Evolutionary conservation across 2,329 filamentous ascomycete genomes (phyloP), one percentile per base, ranked within the genome.

Genomic region (Acrocalymma vagum): DNA sequence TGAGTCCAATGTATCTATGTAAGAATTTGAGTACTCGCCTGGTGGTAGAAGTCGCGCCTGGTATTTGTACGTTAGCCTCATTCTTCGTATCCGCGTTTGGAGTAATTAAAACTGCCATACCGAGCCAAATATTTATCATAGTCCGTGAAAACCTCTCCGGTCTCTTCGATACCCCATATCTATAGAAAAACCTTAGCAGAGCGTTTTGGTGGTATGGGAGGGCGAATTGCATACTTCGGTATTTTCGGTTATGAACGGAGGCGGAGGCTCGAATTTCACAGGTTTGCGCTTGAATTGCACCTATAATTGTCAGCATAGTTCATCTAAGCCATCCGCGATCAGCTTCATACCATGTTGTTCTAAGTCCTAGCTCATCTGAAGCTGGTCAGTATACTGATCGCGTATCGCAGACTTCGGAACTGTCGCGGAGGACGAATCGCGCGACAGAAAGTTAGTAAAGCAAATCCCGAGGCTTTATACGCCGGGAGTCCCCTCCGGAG

Each of bases 211-310:
- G 13, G 13, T 27, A 45, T 43, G 29, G 18, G 48, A 48, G 20
- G 23, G 36, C 24, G 36, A 29, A 11, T 29, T 32, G 67, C 80
- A 59, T 79, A 93, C 92, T 82, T 97, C 91, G 58, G 83, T 80
- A 61, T 88, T 84, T 54, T 95, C 90, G 77, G 94, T 85, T 56
- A 91, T 80, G 54, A 93, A 82, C 36, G 81, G 76, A 15, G 88
- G 87, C 31, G 80, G 79, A 33, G 87, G 81, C 55, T 92, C 77
- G 67, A 90, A 88, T 73, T 89, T 85, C 65, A 97, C 91, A 42
- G 92, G 92, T 74, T 97, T 97, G 62, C 94, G 85, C 77, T 97
- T 97, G 73, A 89, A 96, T 53, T 96, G 81, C 59, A 99, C 93
- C 93, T 97, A 65, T 34, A 37, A 16, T 8, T 33, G 42, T 69